Percentiles rank a stretch among this genome's conserved stretches.
phyloP scores from a whole-genome alignment of 257 asterid genomes.

The Solanum paucissectum region DNA sequence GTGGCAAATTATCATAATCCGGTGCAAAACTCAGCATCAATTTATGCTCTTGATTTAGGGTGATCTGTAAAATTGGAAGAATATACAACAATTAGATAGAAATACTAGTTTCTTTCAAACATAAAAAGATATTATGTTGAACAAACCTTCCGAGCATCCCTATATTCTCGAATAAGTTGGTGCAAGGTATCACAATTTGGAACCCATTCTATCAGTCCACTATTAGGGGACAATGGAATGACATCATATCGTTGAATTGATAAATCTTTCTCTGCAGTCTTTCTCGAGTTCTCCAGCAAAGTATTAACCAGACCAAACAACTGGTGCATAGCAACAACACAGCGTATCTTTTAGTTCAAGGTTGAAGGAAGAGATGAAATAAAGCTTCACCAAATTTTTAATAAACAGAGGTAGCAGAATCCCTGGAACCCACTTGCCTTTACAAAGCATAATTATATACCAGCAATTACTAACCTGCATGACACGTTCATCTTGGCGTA shows the following conservation, averaged over 20 bases:
- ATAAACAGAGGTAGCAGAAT: background rate
- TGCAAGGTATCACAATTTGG: conserved; percentile 97
- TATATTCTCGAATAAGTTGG: conserved; percentile 88
- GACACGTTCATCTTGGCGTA: conserved; percentile 99
- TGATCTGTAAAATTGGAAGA: conserved; percentile 44
- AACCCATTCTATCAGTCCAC: conserved; percentile 97
- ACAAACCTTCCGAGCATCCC: conserved; percentile 92
- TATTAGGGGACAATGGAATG: conserved; percentile 94
- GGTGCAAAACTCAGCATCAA: conserved; percentile 95
- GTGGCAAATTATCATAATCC: conserved; percentile 92
- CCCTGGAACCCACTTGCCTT: background rate
- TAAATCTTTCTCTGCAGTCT: conserved; percentile 90
- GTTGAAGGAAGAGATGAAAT: background rate
- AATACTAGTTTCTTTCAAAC: background rate
- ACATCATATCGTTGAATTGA: conserved; percentile 89
- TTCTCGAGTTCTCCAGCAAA: conserved; percentile 80
- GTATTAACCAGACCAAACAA: conserved; percentile 95
- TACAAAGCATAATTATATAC: background rate
- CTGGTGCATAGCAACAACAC: conserved; percentile 25
- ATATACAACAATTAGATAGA: conserved; percentile 6
- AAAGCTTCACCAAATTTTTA: background rate
- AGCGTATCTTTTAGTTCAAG: background rate
- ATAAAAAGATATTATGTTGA: background rate
- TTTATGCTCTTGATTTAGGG: conserved; percentile 95
- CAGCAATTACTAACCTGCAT: conserved; percentile 65